Evolutionary conservation across 1,284 basidiomycete genomes (phyloP).

Genomic region (Anthracocystis panici-leucophaei): DNA sequence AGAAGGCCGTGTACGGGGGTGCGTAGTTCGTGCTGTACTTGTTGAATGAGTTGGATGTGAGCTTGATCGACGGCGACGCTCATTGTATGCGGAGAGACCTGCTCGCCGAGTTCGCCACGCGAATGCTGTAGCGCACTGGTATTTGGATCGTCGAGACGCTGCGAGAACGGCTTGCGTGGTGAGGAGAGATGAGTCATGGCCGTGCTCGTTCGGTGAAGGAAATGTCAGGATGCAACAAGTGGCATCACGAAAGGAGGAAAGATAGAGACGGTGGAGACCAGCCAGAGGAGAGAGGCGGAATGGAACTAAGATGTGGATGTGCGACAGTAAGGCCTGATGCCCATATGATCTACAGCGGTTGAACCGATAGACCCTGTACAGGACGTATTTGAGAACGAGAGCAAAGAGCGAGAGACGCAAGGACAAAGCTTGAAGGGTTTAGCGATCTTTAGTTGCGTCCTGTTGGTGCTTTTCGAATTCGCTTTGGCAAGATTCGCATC

Average conservation of each 20-base stretch:
- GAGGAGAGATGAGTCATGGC: conserved; percentile 1
- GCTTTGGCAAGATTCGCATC: too few species aligned
- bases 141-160: conserved; percentile 23
- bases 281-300: background rate
- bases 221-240: background rate
- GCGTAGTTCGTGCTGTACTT: conserved; percentile 57
- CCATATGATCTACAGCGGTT: too few species aligned
- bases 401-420: too few species aligned
- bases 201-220: conserved; percentile 14
- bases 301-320: too few species aligned
- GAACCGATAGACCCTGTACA: too few species aligned
- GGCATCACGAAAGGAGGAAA: background rate
- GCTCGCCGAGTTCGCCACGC: conserved; percentile 30
- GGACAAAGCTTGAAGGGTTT: too few species aligned
- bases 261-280: background rate
- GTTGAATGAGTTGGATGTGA: conserved; percentile 53
- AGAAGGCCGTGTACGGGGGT: conserved; percentile 55
- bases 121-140: conserved; percentile 13
- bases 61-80: conserved; percentile 45
- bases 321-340: too few species aligned
- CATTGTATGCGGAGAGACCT: conserved; percentile 29
- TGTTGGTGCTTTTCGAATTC: too few species aligned
- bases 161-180: conserved; percentile 18
- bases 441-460: too few species aligned
- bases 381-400: too few species aligned